These are phyloP conservation scores for Cymbopogon citratus DNA, from an alignment of 176 grass and related monocot genomes.

Conservation along the genomic window DNA sequence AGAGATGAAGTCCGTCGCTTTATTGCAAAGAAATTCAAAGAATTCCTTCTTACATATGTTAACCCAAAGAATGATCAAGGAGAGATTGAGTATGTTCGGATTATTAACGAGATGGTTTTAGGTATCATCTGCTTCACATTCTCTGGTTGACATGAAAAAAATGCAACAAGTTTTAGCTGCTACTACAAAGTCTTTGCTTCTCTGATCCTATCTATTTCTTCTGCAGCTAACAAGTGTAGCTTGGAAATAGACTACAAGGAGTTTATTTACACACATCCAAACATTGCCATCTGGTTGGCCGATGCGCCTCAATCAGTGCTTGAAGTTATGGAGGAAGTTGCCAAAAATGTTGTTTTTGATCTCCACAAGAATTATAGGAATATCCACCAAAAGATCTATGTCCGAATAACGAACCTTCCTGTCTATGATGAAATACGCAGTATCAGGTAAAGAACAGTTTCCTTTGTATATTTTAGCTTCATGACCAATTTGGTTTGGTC, in stretches of 20 bases:
- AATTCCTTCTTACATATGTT: constrained; percentile 42
- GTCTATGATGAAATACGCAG: constrained; percentile 98
- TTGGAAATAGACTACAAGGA: constrained; percentile 96
- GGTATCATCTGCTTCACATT: constrained; percentile 38
- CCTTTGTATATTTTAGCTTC: not conserved
- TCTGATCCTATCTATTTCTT: constrained; percentile 13
- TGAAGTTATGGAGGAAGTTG: constrained; percentile 96
- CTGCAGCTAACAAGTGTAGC: constrained; percentile 88
- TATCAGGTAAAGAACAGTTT: constrained; percentile 57
- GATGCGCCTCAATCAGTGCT: constrained; percentile 95
- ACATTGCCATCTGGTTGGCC: constrained; percentile 95
- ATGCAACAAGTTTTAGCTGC: not conserved
- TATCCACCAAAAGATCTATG: constrained; percentile 94
- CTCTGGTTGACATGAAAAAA: not conserved
- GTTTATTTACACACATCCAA: constrained; percentile 87
- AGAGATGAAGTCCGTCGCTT: constrained; percentile 96
- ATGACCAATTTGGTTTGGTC: constrained; percentile 6
- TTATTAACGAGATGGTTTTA: constrained; percentile 97
- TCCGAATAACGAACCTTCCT: constrained; percentile 84
- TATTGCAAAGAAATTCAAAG: constrained; percentile 98
- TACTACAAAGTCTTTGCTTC: not conserved
- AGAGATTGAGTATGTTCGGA: constrained; percentile 87
- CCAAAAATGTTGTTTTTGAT: constrained; percentile 90
- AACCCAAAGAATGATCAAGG: constrained; percentile 94
- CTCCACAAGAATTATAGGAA: constrained; percentile 94